phyloP scores from a whole-genome alignment of 2,329 filamentous ascomycete genomes.

The Didymella segeticola region DNA sequence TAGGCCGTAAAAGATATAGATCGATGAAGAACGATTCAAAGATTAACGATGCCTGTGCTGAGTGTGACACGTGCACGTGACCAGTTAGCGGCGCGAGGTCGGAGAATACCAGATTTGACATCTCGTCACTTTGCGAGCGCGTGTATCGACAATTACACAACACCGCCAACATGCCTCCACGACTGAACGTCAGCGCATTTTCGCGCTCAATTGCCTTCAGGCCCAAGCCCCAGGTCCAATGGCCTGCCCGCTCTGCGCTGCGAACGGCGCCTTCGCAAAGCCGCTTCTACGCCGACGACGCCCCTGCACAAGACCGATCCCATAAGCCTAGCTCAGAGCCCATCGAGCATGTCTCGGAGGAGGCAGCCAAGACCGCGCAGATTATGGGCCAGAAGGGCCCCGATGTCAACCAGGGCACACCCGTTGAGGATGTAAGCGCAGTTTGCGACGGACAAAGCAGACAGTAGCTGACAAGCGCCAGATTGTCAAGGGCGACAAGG shows the following conservation, averaged over 20 bases:
- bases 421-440: slow-evolving; percentile 66
- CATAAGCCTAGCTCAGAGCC: slow-evolving; percentile 43
- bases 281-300: slow-evolving; percentile 41
- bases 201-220: slow-evolving; percentile 44
- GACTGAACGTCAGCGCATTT: slow-evolving; percentile 43
- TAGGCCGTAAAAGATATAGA: neutral
- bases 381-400: slow-evolving; percentile 65
- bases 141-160: slow-evolving; percentile 21
- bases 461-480: slow-evolving; percentile 41
- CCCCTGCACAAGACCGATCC: slow-evolving; percentile 40
- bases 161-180: slow-evolving; percentile 46
- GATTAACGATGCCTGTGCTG: neutral
- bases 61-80: slow-evolving; percentile 25
- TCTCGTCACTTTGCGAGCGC: slow-evolving; percentile 30
- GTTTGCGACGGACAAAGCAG: neutral
- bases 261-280: slow-evolving; percentile 35
- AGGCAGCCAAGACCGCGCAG: slow-evolving; percentile 66
- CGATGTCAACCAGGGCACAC: slow-evolving; percentile 70
- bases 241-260: slow-evolving; percentile 31
- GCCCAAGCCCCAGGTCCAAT: slow-evolving; percentile 38
- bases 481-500: slow-evolving; percentile 69
- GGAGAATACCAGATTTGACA: slow-evolving; percentile 7
- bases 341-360: slow-evolving; percentile 68
- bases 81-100: slow-evolving; percentile 8
- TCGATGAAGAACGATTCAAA: too few species aligned